phyloP scores from a whole-genome alignment of 495 filamentous ascomycete genomes.

The Astrothelium macrocarpum region DNA sequence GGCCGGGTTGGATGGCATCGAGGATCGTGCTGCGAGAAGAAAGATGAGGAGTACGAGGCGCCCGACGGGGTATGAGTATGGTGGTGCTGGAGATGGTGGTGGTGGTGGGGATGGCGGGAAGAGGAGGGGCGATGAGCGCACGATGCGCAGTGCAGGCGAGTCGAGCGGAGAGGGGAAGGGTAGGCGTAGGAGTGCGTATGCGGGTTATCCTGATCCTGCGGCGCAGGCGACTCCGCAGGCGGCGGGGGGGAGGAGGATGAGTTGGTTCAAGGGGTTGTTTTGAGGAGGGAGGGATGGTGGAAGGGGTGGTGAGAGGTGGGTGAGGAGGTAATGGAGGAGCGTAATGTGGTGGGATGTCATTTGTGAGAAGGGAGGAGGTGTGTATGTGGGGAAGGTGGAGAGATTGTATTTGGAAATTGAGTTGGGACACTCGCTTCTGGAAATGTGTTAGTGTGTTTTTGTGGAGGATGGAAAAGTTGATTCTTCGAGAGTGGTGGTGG shows the following conservation, averaged over 20 bases:
- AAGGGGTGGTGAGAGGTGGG: constrained; percentile 39
- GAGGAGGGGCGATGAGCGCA: constrained; percentile 12
- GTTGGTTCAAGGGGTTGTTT: constrained; percentile 23
- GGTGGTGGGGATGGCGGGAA: constrained; percentile 7
- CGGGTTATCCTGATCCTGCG: constrained; percentile 11
- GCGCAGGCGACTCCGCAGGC: constrained; percentile 12
- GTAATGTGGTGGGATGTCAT: constrained; percentile 8
- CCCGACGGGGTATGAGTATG: neutral
- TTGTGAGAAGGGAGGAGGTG: neutral
- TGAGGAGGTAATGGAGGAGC: constrained; percentile 39
- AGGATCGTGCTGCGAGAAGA: constrained; percentile 15
- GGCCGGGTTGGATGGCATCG: constrained; percentile 10
- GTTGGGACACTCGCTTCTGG: constrained; percentile 15
- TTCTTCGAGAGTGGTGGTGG: neutral
- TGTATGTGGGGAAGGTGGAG: neutral
- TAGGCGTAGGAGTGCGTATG: constrained; percentile 9
- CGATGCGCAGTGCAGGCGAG: constrained; percentile 5
- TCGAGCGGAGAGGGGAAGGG: neutral
- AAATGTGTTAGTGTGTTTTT: constrained; percentile 1
- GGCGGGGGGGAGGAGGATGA: constrained; percentile 14
- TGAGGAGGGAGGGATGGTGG: constrained; percentile 11
- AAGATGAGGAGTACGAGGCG: constrained; percentile 10
- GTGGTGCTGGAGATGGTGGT: constrained; percentile 8
- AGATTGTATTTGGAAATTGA: constrained; percentile 14
- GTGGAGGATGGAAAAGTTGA: neutral